Conservation (phyloP, 2,329 filamentous ascomycete species). For the Monosporascus sp. region DNA sequence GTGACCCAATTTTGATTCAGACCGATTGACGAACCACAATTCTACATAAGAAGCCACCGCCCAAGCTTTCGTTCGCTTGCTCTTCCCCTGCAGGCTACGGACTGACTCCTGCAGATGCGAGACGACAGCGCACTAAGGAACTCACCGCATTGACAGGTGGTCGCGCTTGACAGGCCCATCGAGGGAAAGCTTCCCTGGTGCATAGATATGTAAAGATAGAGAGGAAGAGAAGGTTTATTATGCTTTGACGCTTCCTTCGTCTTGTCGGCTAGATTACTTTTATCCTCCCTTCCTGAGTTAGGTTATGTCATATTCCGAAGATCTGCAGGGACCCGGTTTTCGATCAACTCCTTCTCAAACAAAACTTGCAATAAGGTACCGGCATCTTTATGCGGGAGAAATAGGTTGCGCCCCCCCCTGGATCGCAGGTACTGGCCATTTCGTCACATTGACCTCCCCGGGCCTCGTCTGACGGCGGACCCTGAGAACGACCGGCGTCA, state of each 20-base stretch:
- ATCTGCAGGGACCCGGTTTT: background rate
- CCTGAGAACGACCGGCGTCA: too few relatives aligned
- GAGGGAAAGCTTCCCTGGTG: slow-evolving; percentile 1
- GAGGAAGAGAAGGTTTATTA: too few relatives aligned
- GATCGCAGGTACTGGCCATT: too few relatives aligned
- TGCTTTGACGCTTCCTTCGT: too few relatives aligned
- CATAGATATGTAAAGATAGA: background rate
- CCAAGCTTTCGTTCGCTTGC: background rate
- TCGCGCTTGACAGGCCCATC: slow-evolving; percentile 17
- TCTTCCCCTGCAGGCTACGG: background rate
- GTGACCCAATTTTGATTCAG: background rate
- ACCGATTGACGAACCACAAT: background rate
- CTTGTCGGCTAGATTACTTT: background rate
- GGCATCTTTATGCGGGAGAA: too few relatives aligned
- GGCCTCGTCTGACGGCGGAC: too few relatives aligned
- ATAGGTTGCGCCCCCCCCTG: too few relatives aligned
- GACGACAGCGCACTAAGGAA: background rate
- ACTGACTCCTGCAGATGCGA: background rate
- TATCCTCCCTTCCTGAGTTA: background rate
- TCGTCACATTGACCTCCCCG: background rate
- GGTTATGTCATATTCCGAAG: background rate
- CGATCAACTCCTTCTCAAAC: background rate
- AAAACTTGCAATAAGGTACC: too few relatives aligned
- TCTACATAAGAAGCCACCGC: background rate
- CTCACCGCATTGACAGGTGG: slow-evolving; percentile 11